A percentile compares a stretch with the other conserved stretches of the same genome.
phyloP scores from a whole-genome alignment of 331 rosid genomes.

The Pyrus hybrid region DNA sequence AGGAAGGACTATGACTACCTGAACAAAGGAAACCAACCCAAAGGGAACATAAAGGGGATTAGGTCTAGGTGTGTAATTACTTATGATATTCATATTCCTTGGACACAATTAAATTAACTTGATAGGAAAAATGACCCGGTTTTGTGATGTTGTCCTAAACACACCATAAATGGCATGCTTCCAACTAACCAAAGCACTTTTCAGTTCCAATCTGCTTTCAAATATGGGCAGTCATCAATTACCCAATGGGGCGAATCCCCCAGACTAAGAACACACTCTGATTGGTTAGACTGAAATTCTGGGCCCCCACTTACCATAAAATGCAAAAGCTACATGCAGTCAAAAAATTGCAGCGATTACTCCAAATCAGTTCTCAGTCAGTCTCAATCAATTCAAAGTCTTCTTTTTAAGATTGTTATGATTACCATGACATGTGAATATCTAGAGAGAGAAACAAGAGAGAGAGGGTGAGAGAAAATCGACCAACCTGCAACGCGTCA shows the following conservation, averaged over 20 bases:
- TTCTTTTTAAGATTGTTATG: not conserved
- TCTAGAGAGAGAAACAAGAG: not conserved
- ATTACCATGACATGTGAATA: not conserved
- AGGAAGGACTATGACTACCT: not conserved
- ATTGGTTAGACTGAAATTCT: conserved; percentile 1
- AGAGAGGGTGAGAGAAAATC: not conserved
- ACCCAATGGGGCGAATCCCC: not conserved
- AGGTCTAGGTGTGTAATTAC: not conserved
- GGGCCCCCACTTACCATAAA: not conserved
- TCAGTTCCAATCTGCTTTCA: not conserved
- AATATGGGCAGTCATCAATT: not conserved
- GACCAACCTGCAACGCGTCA: conserved; percentile 59
- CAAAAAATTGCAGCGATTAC: conserved; percentile 5
- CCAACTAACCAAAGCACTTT: not conserved
- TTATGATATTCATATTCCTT: not conserved
- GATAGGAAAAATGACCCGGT: not conserved
- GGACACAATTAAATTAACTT: not conserved
- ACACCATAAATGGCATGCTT: not conserved
- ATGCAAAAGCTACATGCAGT: conserved; percentile 2
- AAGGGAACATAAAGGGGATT: not conserved
- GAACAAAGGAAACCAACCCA: not conserved
- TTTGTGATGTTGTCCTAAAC: not conserved
- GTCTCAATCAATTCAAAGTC: conserved; percentile 16
- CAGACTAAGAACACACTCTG: not conserved
- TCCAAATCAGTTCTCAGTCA: not conserved